Conservation (phyloP, 257 asterid species). For the Striga asiatica region DNA sequence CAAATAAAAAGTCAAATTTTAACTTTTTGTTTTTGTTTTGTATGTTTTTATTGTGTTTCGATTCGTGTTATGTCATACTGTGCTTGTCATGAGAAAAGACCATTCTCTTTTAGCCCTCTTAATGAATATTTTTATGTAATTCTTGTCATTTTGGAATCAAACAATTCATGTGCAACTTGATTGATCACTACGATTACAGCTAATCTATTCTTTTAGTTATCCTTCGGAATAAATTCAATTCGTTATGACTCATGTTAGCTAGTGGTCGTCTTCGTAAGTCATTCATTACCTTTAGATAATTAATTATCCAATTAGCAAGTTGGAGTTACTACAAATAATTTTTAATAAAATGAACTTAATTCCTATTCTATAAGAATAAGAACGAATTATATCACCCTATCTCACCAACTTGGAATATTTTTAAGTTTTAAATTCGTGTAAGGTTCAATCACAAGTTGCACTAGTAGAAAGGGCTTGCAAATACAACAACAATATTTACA, state of each 20-base stretch:
- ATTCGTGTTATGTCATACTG: too few species aligned
- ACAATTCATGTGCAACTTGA: not conserved
- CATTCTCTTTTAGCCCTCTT: not conserved
- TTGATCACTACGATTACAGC: not conserved
- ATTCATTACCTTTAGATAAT: not conserved
- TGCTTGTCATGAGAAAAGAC: too few species aligned
- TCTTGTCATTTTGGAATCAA: not conserved
- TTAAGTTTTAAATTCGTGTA: not conserved
- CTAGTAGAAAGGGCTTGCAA: slow-evolving; percentile 4
- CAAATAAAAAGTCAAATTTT: too few species aligned
- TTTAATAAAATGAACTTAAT: not conserved
- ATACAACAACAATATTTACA: not conserved
- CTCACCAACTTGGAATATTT: not conserved
- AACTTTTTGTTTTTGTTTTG: too few species aligned
- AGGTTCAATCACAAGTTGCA: slow-evolving; percentile 18
- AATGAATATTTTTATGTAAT: too few species aligned
- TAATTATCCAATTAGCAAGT: not conserved
- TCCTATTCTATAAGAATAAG: not conserved
- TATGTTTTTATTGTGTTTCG: too few species aligned
- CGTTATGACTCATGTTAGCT: not conserved
- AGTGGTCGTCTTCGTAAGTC: too few species aligned
- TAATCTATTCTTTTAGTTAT: not conserved
- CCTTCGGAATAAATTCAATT: not conserved
- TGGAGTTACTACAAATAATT: not conserved
- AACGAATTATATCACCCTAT: not conserved